Evolutionary conservation across 768 basidiomycete genomes (phyloP).

Genomic region (Asterophora lycoperdoides): DNA sequence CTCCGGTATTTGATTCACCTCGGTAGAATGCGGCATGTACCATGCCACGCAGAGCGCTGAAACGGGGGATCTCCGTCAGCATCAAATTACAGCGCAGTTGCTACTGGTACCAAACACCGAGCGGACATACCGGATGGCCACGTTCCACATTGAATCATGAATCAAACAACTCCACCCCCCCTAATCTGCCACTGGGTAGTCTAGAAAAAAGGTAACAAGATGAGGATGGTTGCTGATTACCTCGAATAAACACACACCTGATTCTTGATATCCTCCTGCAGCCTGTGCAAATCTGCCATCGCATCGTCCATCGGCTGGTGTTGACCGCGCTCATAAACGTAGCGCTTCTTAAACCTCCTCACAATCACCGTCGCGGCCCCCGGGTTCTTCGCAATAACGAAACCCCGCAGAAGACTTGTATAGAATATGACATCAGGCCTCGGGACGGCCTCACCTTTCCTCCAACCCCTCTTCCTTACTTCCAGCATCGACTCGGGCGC

Average conservation of each 20-base stretch:
- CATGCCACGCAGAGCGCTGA: background rate
- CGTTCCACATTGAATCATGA: background rate
- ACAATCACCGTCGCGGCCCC: constrained; percentile 29
- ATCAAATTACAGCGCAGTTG: too few relatives aligned
- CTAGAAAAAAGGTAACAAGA: background rate
- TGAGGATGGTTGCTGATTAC: background rate
- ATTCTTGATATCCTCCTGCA: background rate
- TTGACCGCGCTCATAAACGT: constrained; percentile 22
- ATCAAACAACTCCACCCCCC: background rate
- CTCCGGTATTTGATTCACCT: too few relatives aligned
- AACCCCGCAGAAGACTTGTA: constrained; percentile 34
- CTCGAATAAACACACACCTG: background rate
- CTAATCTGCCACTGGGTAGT: background rate
- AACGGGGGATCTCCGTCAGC: background rate
- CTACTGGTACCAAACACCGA: too few relatives aligned
- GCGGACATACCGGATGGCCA: background rate
- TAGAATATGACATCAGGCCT: constrained; percentile 31
- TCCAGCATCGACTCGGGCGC: background rate
- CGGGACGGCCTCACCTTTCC: constrained; percentile 13
- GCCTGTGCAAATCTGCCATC: background rate
- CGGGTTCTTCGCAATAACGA: constrained; percentile 26
- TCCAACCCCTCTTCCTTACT: background rate
- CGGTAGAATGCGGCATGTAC: background rate
- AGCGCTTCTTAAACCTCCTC: constrained; percentile 16
- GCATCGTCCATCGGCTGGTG: constrained; percentile 10